Evolutionary conservation across 2,329 filamentous ascomycete species (phyloP).

Genomic region (Trichoderma sp.): DNA sequence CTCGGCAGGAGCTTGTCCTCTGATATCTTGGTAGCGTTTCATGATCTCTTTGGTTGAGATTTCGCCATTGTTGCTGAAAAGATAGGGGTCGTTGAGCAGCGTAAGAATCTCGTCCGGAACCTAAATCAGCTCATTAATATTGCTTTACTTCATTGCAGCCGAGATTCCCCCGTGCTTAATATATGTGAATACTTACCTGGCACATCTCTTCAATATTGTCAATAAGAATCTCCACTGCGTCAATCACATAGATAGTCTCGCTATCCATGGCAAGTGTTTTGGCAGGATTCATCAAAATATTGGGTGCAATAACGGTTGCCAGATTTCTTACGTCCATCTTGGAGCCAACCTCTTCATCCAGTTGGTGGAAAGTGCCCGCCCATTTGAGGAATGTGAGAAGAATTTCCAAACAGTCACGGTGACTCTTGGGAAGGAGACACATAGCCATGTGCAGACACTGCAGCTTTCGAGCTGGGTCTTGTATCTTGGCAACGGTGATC

Average conservation of each 20-base stretch:
- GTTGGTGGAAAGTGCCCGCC: constrained; percentile 94
- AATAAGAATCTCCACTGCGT: constrained; percentile 87
- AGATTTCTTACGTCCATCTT: constrained; percentile 99
- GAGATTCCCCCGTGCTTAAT: neutral
- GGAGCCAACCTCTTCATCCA: constrained; percentile 94
- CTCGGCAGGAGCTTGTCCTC: constrained; percentile 57
- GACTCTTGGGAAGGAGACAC: constrained; percentile 86
- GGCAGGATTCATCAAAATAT: constrained; percentile 74
- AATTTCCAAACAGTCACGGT: constrained; percentile 92
- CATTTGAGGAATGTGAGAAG: constrained; percentile 95
- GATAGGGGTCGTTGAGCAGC: constrained; percentile 75
- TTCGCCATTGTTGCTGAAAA: constrained; percentile 79
- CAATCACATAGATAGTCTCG: constrained; percentile 90
- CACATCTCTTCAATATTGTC: constrained; percentile 95
- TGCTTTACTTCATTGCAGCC: constrained; percentile 21
- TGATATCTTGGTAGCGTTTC: constrained; percentile 83
- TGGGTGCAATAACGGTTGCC: constrained; percentile 94
- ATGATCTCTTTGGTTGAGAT: constrained; percentile 97
- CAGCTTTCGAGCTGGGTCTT: constrained; percentile 75
- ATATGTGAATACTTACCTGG: constrained; percentile 62
- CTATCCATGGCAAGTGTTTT: constrained; percentile 69
- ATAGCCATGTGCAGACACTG: constrained; percentile 87
- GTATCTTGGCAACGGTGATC: constrained; percentile 84
- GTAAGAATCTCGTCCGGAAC: constrained; percentile 89
- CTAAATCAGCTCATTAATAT: constrained; percentile 45